These are phyloP conservation scores for Sanghuangporus sanghuang DNA, from an alignment of 1,284 basidiomycete species.

Conservation along the genomic window DNA sequence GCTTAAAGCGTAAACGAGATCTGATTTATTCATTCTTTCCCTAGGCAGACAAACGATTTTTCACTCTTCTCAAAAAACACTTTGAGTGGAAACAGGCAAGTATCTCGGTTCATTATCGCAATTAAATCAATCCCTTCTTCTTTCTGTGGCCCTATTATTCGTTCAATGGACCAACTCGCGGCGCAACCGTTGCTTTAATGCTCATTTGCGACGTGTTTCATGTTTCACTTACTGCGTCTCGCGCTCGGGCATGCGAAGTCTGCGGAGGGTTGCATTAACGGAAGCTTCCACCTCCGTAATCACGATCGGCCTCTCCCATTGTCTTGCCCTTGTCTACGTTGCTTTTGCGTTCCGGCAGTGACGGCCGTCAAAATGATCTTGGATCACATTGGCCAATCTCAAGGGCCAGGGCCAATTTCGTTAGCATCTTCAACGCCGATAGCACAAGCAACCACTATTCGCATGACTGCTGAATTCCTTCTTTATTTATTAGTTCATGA, in stretches of 20 bases:
- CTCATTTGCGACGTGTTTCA: background rate
- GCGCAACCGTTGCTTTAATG: background rate
- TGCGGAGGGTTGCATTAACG: background rate
- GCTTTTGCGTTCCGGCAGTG: background rate
- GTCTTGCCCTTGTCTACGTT: background rate
- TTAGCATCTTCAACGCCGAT: no score
- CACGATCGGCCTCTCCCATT: background rate
- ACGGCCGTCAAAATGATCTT: background rate
- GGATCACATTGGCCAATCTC: background rate
- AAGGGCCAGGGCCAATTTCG: no score
- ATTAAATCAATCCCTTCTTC: background rate
- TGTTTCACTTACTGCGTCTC: background rate
- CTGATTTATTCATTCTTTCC: background rate
- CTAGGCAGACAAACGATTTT: conserved; percentile 92
- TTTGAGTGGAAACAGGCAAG: conserved; percentile 75
- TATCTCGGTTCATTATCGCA: background rate
- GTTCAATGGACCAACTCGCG: background rate
- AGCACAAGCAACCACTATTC: background rate
- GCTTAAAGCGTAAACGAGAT: background rate
- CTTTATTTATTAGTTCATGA: background rate
- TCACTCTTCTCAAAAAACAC: conserved; percentile 72
- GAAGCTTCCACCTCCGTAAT: background rate
- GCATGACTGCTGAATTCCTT: background rate
- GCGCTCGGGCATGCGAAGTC: background rate
- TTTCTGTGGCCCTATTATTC: background rate